Percentiles rank a stretch among this genome's conserved stretches.
These are phyloP conservation scores for Kurtzmaniella natalensis DNA, from an alignment of 1,139 yeast genomes.

Conservation along the genomic window DNA sequence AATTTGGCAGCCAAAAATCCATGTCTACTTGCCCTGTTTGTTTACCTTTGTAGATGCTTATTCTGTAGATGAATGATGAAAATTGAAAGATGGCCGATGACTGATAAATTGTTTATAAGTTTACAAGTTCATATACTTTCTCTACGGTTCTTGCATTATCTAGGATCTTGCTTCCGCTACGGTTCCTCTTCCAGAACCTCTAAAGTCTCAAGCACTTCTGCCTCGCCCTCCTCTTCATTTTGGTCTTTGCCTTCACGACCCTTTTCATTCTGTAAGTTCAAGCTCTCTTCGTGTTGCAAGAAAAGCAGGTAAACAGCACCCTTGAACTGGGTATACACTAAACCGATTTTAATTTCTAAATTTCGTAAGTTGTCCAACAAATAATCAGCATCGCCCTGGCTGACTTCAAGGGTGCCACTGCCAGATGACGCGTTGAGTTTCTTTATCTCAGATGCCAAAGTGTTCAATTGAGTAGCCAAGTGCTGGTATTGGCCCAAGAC, in stretches of 20 bases:
- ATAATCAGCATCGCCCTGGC: conserved; percentile 18
- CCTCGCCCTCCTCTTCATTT: conserved; percentile 3
- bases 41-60: no score
- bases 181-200: no score
- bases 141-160: not conserved
- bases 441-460: conserved; percentile 29
- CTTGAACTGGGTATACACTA: conserved; percentile 62
- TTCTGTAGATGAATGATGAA: no score
- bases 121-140: no score
- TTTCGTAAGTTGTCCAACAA: conserved; percentile 49
- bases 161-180: not conserved
- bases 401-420: conserved; percentile 4
- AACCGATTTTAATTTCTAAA: conserved; percentile 59
- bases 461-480: conserved; percentile 38
- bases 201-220: not conserved
- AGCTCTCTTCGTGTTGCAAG: conserved; percentile 33
- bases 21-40: no score
- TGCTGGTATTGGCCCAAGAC: conserved; percentile 45
- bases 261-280: conserved; percentile 6
- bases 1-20: no score
- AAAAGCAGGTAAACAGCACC: conserved; percentile 64
- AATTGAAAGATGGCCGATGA: no score
- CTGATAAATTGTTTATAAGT: no score
- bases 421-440: conserved; percentile 19
- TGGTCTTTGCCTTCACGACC: conserved; percentile 3